Percentiles rank a stretch among this genome's conserved stretches.
These are phyloP conservation scores for Phaeosphaeriaceae sp. DNA, from an alignment of 2,329 filamentous ascomycete species.

Conservation along the genomic window DNA sequence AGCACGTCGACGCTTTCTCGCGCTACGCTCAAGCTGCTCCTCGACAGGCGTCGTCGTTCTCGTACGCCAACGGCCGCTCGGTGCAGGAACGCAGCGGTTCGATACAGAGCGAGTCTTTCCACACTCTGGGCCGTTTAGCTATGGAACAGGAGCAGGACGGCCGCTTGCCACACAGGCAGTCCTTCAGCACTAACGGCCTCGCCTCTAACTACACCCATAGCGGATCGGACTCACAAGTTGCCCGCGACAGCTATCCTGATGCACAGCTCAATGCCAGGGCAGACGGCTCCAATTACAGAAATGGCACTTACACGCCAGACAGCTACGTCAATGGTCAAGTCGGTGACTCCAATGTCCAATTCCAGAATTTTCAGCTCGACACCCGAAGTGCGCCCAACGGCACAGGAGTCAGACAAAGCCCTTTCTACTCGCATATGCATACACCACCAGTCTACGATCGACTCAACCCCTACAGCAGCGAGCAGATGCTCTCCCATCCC, in stretches of 20 bases:
- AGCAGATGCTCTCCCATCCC: constrained; percentile 50
- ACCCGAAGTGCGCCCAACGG: constrained; percentile 53
- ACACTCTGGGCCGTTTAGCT: constrained; percentile 43
- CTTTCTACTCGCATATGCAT: constrained; percentile 56
- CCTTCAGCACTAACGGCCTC: constrained; percentile 39
- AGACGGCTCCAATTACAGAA: constrained; percentile 27
- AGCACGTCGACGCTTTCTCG: constrained; percentile 35
- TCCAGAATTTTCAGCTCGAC: constrained; percentile 50
- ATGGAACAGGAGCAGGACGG: constrained; percentile 46
- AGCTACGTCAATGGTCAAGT: constrained; percentile 39
- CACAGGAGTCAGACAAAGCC: constrained; percentile 52
- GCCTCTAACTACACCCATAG: constrained; percentile 28
- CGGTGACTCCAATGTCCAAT: constrained; percentile 45
- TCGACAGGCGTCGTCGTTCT: constrained; percentile 58
- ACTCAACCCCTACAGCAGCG: constrained; percentile 51
- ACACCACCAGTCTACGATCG: constrained; percentile 55
- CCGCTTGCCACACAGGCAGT: constrained; percentile 41
- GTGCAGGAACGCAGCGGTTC: constrained; percentile 49
- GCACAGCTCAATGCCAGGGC: constrained; percentile 24
- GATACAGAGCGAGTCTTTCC: constrained; percentile 47
- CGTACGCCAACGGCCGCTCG: constrained; percentile 53
- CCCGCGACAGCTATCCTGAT: constrained; percentile 35
- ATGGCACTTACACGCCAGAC: constrained; percentile 46
- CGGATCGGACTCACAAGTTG: constrained; percentile 27
- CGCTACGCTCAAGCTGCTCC: constrained; percentile 45